Base-by-base conservation (phyloP, 331 rosid species). In the Malus hybrid region DNA sequence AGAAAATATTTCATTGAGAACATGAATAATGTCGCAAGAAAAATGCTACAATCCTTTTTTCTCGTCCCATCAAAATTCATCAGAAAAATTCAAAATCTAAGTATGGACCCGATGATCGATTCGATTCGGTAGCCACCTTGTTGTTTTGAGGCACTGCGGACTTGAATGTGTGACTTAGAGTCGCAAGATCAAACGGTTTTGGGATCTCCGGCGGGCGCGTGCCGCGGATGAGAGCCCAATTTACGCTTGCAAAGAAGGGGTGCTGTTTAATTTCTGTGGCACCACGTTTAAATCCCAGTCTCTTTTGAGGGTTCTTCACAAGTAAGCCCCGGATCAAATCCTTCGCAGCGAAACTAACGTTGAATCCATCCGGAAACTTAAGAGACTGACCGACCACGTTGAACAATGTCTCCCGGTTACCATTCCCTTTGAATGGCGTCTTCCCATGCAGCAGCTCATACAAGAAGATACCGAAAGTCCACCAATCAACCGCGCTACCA, bases 401-500 rank as follows among this genome's bases (percentile, higher is more conserved):
- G 79, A 83, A 83, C 24, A 87, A 42, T 14, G 91, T 87, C 73
- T 83, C 91, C 18, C 91, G 80, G 78, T 87, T 87, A 58, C 89
- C 89, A 75, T 48, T 81, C 53, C 91, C 91, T 70, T 79, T 85
- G 70, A 87, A 87, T 2, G 91, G 91, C 15, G 91, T 87, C 72
- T 63, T 81, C 19, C 89, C 91, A 75, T 70, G 78, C 19, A 87
- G 78, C 62, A 87, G 33, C 75, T 87, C 91, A 13, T 83, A 85
- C 83, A 87, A 74, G 75, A 87, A 87, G 20, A 87, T 83, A 13
- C 91, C 91, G 63, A 83, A 87, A 8, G 91, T 85, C 91, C 91
- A 87, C 91, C 91, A 87, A 79, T 87, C 91, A 34, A 87, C 91
- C 3, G 89, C 86, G 80, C 91, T 85, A 12, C 91, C 91, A 71